Base-by-base conservation (phyloP, 2,329 filamentous ascomycete species). In the Huntiella savannae region DNA sequence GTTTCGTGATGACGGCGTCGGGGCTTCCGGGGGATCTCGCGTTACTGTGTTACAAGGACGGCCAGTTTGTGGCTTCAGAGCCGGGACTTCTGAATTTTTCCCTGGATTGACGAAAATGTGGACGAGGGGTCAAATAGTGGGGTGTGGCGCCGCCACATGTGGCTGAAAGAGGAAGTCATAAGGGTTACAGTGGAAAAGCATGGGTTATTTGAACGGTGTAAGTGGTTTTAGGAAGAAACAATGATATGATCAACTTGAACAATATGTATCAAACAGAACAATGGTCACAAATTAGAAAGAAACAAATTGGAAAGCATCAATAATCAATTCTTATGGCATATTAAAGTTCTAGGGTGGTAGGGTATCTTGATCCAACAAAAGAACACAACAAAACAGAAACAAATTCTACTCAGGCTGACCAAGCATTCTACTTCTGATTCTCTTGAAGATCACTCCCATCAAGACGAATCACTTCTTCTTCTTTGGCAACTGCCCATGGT, bases 61-160 rank as follows among this genome's bases (percentile, higher is more conserved):
- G n/a, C 32, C 43, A 40, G 40, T 19, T 33, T 28, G 16, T 28
- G 32, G 22, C 16, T 41, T 17, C 39, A 41, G 12, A 34, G 22
- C 33, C 40, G 37, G 38, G 39, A 49, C 43, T 38, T 43, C 40
- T 40, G 19, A 43, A 49, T 46, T 49, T 49, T 49, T 49, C 35
- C 43, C 43, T 38, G 32, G 43, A 45, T 45, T 49, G 33, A 22
- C 40, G 16, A 49, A 49, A 45, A 45, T 49, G 47, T 49, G 47
- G 35, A 43, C 47, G 47, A 49, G 47, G 47, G 43, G 42, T 43
- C 43, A 43, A 43, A 38, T 38, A 28, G 17, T 19, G 28, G 40
- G 40, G 12, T 40, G 44, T 46, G 44, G 44, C 33, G 28, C 16
- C 15, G 22, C 22, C 22, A 28, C 22, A 10, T 28, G 22, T 28